A percentile compares a stretch with the other conserved stretches of the same genome.
phyloP scores from a whole-genome alignment of 2,329 filamentous ascomycete species.

The Calonectria honghensis region DNA sequence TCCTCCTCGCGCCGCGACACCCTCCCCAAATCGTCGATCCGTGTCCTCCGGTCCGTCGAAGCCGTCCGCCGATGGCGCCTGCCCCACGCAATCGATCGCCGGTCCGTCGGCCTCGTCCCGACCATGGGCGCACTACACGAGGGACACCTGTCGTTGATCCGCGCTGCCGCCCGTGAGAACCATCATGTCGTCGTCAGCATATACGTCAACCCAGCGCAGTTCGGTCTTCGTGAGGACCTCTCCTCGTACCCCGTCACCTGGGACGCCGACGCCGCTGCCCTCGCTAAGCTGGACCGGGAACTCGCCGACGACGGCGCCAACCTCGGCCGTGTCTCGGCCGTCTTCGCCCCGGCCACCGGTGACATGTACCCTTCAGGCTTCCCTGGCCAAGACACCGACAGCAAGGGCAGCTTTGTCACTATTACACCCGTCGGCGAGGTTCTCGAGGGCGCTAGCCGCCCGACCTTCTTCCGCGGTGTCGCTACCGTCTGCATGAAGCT shows the following conservation, averaged over 20 bases:
- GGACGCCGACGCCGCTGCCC: conserved; percentile 81
- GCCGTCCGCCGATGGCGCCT: conserved; percentile 82
- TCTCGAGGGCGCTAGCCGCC: conserved; percentile 89
- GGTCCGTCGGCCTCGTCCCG: conserved; percentile 90
- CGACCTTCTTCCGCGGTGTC: conserved; percentile 97
- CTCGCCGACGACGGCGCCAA: conserved; percentile 77
- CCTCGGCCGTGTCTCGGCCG: conserved; percentile 82
- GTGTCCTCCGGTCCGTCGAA: conserved; percentile 84
- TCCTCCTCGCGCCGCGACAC: conserved; percentile 60
- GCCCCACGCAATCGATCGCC: conserved; percentile 78
- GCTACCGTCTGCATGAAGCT: conserved; percentile 95
- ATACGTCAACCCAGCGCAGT: conserved; percentile 98
- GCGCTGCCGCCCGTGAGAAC: conserved; percentile 88
- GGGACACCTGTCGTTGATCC: conserved; percentile 91
- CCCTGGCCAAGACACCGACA: conserved; percentile 82
- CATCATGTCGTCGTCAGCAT: conserved; percentile 92
- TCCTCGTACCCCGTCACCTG: conserved; percentile 93
- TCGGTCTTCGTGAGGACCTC: conserved; percentile 91
- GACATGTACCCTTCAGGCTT: conserved; percentile 92
- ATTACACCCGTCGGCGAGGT: conserved; percentile 89
- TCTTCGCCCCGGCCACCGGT: conserved; percentile 89
- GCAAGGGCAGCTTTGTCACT: conserved; percentile 91
- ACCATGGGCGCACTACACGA: conserved; percentile 99
- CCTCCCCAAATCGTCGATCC: conserved; percentile 76
- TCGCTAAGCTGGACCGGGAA: conserved; percentile 82